Evolutionary conservation across 495 filamentous ascomycete genomes (phyloP).

Genomic region (Venustampulla echinocandica): DNA sequence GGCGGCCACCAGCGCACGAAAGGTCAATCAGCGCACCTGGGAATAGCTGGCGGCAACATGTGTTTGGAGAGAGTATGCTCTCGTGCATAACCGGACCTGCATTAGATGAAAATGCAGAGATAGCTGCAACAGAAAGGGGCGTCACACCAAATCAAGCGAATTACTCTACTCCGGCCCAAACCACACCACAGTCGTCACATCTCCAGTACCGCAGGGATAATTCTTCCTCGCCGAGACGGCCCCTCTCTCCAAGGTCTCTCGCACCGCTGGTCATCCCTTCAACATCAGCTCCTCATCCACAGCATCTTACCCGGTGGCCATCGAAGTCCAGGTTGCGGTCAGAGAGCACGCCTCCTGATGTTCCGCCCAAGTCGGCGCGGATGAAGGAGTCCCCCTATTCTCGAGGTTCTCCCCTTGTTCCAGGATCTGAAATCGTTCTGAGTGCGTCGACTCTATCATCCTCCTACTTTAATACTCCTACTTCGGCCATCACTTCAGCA

Average conservation of each 20-base stretch:
- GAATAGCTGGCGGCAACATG: conserved; percentile 38
- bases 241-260: conserved; percentile 41
- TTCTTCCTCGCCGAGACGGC: conserved; percentile 27
- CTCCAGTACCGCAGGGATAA: conserved; percentile 15
- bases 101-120: conserved; percentile 25
- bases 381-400: conserved; percentile 15
- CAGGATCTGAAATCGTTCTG: too few species aligned
- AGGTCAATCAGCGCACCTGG: conserved; percentile 58
- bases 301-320: conserved; percentile 29
- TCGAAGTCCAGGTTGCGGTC: conserved; percentile 33
- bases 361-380: conserved; percentile 36
- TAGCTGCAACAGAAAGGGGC: conserved; percentile 11
- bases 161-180: conserved; percentile 10
- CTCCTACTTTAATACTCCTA: conserved; percentile 31
- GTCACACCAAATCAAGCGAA: conserved; percentile 6
- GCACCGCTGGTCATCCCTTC: conserved; percentile 43
- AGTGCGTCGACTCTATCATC: too few species aligned
- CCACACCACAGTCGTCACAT: conserved; percentile 5
- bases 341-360: conserved; percentile 31
- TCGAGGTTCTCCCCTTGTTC: conserved; percentile 31
- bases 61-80: conserved; percentile 31
- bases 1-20: conserved; percentile 56
- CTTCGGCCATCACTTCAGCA: conserved; percentile 31
- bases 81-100: conserved; percentile 24
- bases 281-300: conserved; percentile 20